These are phyloP conservation scores for Xerocomellus chrysenteron DNA, from an alignment of 768 basidiomycete genomes.

Conservation along the genomic window DNA sequence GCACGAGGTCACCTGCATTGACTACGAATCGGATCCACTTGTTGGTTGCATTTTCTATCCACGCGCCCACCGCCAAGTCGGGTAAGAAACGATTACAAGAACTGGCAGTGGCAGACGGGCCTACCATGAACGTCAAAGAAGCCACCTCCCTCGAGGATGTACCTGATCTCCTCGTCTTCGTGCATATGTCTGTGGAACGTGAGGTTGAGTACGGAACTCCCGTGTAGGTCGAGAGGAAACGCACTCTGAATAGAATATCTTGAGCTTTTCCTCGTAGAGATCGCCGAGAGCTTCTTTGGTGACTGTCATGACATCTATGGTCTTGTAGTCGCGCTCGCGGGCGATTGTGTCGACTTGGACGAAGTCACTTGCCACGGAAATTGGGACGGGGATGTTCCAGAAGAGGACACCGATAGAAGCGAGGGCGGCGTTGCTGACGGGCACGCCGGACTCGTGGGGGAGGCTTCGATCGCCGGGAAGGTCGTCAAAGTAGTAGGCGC, in stretches of 20 bases:
- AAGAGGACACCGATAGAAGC: constrained; percentile 59
- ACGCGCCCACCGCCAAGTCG: no score
- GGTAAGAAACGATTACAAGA: not conserved
- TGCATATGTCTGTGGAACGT: constrained; percentile 70
- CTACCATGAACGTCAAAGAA: constrained; percentile 89
- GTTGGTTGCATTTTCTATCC: constrained; percentile 61
- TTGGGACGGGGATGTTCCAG: constrained; percentile 65
- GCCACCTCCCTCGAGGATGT: constrained; percentile 78
- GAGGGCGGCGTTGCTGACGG: constrained; percentile 52
- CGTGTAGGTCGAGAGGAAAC: not conserved
- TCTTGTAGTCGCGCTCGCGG: constrained; percentile 72
- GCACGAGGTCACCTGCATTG: constrained; percentile 75
- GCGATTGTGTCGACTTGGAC: constrained; percentile 62
- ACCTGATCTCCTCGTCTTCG: constrained; percentile 95
- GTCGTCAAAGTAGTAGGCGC: constrained; percentile 73
- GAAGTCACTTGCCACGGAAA: constrained; percentile 32
- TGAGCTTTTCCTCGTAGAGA: constrained; percentile 77
- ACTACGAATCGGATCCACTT: constrained; percentile 81
- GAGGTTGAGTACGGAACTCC: not conserved
- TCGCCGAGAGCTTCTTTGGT: constrained; percentile 80
- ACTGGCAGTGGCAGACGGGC: constrained; percentile 17
- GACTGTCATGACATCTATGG: constrained; percentile 76
- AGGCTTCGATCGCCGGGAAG: constrained; percentile 77
- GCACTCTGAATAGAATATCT: constrained; percentile 81
- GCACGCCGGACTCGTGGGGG: constrained; percentile 65